Evolutionary conservation across 805 yeast species (phyloP), one percentile per base, ranked within the genome.

Genomic region (Cyberlindnera samutprakarnensis): DNA sequence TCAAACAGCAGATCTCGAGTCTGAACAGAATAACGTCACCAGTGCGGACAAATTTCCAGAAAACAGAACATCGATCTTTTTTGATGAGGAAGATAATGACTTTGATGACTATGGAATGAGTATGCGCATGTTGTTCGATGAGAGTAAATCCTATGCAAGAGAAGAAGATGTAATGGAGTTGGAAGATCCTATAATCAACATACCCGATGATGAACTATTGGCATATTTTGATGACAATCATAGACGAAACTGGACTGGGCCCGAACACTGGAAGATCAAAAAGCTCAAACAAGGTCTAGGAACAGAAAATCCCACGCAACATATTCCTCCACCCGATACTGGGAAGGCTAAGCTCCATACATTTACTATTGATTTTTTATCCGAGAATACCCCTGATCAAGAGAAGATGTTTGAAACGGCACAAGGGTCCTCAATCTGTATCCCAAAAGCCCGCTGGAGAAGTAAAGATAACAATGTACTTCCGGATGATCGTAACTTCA

Each of bases 191-290:
- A 45, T 47, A 14, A 43, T 48, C 7, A 48, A 49, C 18, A 43
- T 62, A 6, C 59, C 72, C 36, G 84, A 77, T 46, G 66, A 65
- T 27, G 81, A 78, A 43, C 56, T 85, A 22, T 70, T 84, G 68
- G 81, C 87, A 4, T 80, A 85, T 52, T 86, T 86, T 54, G 95
- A 87, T 49, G 76, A 75, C 33, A 67, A 73, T 14, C 66, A 84
- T 55, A 69, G 68, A 36, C 54, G 53, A 15, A 81, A 76, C 49
- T 88, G 96, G 96, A 72, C 94, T 23, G 96, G 96, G 4, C 82
- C 90, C 11, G 90, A 84, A 44, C 92, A 85, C 57, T 90, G 96
- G 96, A 82, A 80, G 55, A 79, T 90, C 15, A 61, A 69, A 22
- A 71, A 73, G 18, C 53, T 79, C 27, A 78, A 73, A 47, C 42